These are phyloP conservation scores for Paecilomyces fulvus DNA, from an alignment of 2,329 filamentous ascomycete species.

Conservation along the genomic window DNA sequence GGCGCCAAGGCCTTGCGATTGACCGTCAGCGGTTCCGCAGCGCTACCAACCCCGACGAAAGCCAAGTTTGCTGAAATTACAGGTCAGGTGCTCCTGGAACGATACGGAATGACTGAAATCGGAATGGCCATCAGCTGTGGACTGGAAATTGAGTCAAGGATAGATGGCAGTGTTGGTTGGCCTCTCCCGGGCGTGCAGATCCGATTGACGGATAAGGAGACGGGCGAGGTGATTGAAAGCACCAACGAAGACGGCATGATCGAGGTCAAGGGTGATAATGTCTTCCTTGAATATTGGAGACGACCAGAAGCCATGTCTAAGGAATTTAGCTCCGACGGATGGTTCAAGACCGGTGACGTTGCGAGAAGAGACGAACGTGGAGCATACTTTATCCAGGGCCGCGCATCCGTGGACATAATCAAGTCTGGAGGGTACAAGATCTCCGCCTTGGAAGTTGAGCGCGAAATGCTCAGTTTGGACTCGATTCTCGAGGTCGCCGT, in stretches of 20 bases:
- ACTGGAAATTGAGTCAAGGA: conserved; percentile 28
- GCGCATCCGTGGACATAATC: conserved; percentile 46
- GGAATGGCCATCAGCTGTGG: conserved; percentile 41
- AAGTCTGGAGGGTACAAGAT: conserved; percentile 51
- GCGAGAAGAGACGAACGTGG: conserved; percentile 26
- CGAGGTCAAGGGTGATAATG: conserved; percentile 33
- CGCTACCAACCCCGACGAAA: conserved; percentile 35
- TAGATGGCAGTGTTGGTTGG: conserved; percentile 43
- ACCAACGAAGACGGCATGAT: conserved; percentile 35
- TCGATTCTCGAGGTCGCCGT: conserved; percentile 46
- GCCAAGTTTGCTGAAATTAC: conserved; percentile 33
- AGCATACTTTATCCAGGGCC: conserved; percentile 47
- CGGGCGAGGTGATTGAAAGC: conserved; percentile 20
- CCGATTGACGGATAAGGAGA: conserved; percentile 35
- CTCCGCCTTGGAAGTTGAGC: conserved; percentile 46
- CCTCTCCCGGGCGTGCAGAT: conserved; percentile 41
- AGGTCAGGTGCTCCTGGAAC: conserved; percentile 36
- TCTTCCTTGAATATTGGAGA: conserved; percentile 37
- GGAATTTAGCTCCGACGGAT: conserved; percentile 40
- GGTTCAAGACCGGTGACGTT: conserved; percentile 43
- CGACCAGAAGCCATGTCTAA: conserved; percentile 37
- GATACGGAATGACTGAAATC: conserved; percentile 46
- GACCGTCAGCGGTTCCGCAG: conserved; percentile 35
- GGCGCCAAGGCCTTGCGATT: conserved; percentile 29
- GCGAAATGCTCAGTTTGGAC: conserved; percentile 42